Evolutionary conservation across 768 basidiomycete species (phyloP), one percentile per base, ranked within the genome.

Genomic region (Tricholoma sp.): DNA sequence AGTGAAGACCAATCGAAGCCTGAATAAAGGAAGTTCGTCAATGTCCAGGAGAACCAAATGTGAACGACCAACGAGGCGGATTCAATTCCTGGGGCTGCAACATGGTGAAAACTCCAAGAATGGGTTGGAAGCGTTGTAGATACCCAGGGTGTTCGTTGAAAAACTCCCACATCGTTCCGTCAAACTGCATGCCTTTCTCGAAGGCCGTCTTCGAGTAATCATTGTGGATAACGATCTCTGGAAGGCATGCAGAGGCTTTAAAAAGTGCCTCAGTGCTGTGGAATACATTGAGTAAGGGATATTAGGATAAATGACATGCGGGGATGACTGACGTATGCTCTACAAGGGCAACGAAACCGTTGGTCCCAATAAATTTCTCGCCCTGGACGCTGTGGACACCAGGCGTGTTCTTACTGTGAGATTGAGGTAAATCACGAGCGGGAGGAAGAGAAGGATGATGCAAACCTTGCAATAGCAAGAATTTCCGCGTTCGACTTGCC

Each of bases 1-100:
- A 70, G 50, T 2, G 24, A 9, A 16, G 56, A 41, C 62, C 65
- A 67, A 8, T 67, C 54, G 50, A 62, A 66, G 1, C 66, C 67
- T 69, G 41, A 7, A 9, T 7, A 37, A n/a, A 56, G 16, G 18
- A 31, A n/a, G 37, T 11, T 52, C 35, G 19, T 21, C 35, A 32
- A n/a, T 19, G 47, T n/a, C 39, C 32, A 6, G 24, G 16, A 18
- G 8, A 4, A 5, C 31, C 3, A 16, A 16, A 16, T 37, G 35
- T 37, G 12, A 37, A 37, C 35, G 35, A 37, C 14, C 12, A 16
- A 37, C 35, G 14, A 5, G 16, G 16, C 4, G 35, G 4, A 47
- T 18, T n/a, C 14, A 50, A 34, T 45, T 60, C 56, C 58, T 21
- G 58, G 52, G 5, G 61, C 55, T 31, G 60, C 57, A 27, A 57